Evolutionary conservation across 352 stramenopile genomes (phyloP), one percentile per base, ranked within the genome.

Genomic region (Pythium utonaiense): DNA sequence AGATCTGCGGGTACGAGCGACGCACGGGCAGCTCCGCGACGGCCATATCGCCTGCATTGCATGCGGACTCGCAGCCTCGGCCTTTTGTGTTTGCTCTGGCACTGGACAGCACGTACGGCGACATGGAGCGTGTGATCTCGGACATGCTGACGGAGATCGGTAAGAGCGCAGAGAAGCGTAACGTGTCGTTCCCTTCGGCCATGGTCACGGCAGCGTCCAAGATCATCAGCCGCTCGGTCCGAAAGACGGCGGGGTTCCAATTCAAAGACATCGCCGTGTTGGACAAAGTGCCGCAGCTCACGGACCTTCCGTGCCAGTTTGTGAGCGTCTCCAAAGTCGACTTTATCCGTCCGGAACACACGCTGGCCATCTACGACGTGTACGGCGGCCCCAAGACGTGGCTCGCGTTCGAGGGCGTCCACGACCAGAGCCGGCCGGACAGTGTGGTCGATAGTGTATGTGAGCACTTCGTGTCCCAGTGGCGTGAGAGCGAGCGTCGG

Each of bases 91-190:
- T 85, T 65, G 78, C 70, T 3, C 38, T 91, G 17, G 73, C 68
- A 6, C 54, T 85, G 7, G 83, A 93, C 61, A 84, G 75, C 28
- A 74, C 75, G 7, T 93, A 87, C 47, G 79, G 78, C 45, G 83
- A 93, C 49, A 84, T 93, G 77, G 75, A 89, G 62, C 74, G 78
- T 55, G 80, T 93, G 22, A 77, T 93, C 50, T 70, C 71, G 52
- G 83, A 93, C 73, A 88, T 88, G 79, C 63, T 93, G 7, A 44
- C 69, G 10, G 83, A 88, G 72, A 76, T 93, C 52, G 77, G 69
- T 41, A 77, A 79, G 54, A 93, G 83, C 24, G 83, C 83, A 1
- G 70, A 90, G 70, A 81, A 83, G 31, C 83, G 83, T 10, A 72
- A 75, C 58, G 55, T 93, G n/a, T 71, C 69, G n/a, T 75, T 93